phyloP scores from a whole-genome alignment of 140 eudicot species.

The Ambrosia hybrid region DNA sequence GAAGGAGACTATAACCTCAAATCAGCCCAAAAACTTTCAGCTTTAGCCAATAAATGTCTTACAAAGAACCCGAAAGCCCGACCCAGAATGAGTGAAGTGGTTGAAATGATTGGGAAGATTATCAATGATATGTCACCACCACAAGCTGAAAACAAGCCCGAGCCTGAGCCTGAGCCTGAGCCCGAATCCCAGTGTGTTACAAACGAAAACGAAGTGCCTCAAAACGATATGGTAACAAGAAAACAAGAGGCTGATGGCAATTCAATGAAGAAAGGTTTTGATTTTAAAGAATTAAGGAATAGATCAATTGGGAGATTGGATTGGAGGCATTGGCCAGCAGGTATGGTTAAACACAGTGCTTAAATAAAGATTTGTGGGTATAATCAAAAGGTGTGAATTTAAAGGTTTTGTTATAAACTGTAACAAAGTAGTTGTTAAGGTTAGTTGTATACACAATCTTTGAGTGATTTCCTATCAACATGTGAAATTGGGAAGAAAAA shows the following conservation, averaged over 20 bases:
- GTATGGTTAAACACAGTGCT: slow-evolving; percentile 41
- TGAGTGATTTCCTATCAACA: slow-evolving; percentile 6
- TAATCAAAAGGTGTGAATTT: not conserved
- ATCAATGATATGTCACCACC: slow-evolving; percentile 41
- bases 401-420: not conserved
- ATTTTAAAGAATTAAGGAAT: slow-evolving; percentile 61
- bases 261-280: slow-evolving; percentile 46
- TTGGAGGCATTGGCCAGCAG: slow-evolving; percentile 78
- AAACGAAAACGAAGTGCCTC: slow-evolving; percentile 35
- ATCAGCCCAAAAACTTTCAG: slow-evolving; percentile 71
- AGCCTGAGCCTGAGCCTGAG: slow-evolving; percentile 7
- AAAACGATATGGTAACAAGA: slow-evolving; percentile 24
- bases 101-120: slow-evolving; percentile 64
- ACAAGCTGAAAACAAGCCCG: slow-evolving; percentile 31
- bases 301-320: slow-evolving; percentile 69
- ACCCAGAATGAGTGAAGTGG: slow-evolving; percentile 88
- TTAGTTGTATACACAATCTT: not conserved
- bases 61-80: slow-evolving; percentile 65
- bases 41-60: slow-evolving; percentile 74
- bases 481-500: slow-evolving; percentile 8
- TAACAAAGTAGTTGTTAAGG: not conserved
- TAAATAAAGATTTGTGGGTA: not conserved
- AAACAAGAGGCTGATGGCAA: slow-evolving; percentile 35
- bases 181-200: slow-evolving; percentile 24
- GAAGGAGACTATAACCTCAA: slow-evolving; percentile 60